phyloP scores from a whole-genome alignment of 148 eudicot species.

The Camellia granthamiana region DNA sequence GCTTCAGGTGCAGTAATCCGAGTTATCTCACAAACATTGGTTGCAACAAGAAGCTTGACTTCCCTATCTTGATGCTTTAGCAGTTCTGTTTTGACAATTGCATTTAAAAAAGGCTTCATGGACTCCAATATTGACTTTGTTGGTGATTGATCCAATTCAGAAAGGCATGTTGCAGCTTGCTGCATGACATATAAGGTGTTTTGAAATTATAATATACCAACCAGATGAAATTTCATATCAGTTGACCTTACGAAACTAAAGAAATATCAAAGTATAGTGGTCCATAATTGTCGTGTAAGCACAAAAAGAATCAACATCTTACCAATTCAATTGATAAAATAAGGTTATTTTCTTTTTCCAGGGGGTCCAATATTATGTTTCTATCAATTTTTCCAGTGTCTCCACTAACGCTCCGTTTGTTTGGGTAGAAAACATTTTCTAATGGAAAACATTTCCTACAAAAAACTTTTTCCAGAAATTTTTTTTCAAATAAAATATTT shows the following conservation, averaged over 20 bases:
- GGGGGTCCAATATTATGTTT: neutral
- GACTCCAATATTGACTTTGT: constrained; percentile 59
- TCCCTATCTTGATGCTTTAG: constrained; percentile 84
- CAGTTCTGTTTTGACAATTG: constrained; percentile 74
- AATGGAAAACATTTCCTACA: too few relatives aligned
- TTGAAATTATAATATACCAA: constrained; percentile 9
- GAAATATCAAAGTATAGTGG: neutral
- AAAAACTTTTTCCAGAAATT: neutral
- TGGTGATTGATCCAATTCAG: constrained; percentile 84
- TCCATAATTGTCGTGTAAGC: neutral
- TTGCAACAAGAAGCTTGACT: constrained; percentile 75
- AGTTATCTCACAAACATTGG: constrained; percentile 88
- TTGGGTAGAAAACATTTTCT: too few relatives aligned
- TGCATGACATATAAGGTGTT: constrained; percentile 25
- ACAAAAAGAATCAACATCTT: neutral
- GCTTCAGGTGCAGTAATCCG: constrained; percentile 97
- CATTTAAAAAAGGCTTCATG: constrained; percentile 74
- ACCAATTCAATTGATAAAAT: neutral
- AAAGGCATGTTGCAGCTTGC: constrained; percentile 69
- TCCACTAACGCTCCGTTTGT: too few relatives aligned
- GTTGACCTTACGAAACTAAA: neutral
- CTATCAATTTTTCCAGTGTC: neutral
- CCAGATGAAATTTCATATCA: neutral
- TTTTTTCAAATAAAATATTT: neutral
- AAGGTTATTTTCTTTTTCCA: neutral